phyloP scores from a whole-genome alignment of 2,329 filamentous ascomycete species.

The Alternaria gaisen region DNA sequence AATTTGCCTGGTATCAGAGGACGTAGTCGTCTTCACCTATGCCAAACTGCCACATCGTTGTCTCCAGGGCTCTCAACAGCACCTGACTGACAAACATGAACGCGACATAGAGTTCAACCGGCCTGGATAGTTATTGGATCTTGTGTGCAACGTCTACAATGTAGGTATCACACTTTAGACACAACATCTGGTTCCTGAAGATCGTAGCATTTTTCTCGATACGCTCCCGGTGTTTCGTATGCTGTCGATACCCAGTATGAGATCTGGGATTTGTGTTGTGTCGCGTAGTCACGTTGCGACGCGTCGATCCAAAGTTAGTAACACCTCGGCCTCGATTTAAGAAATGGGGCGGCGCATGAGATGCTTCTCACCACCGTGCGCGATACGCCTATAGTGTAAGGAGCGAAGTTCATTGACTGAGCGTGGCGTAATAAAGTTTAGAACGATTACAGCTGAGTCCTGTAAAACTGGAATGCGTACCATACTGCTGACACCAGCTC shows the following conservation, averaged over 20 bases:
- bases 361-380: background rate
- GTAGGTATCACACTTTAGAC: background rate
- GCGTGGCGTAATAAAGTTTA: background rate
- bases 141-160: background rate
- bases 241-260: background rate
- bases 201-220: background rate
- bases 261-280: background rate
- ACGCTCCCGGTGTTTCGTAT: background rate
- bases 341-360: background rate
- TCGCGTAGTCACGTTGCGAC: background rate
- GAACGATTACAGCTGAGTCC: background rate
- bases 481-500: background rate
- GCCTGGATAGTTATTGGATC: background rate
- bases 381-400: background rate
- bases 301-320: background rate
- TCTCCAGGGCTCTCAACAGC: background rate
- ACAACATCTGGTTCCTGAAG: background rate
- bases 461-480: background rate
- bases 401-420: background rate
- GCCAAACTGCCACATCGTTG: background rate
- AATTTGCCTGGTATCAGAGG: background rate
- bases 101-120: background rate
- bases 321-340: background rate
- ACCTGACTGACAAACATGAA: background rate
- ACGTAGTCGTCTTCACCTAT: fast-evolving